Evolutionary conservation across 805 yeast genomes (phyloP).

Genomic region (Jamesozyma gamospora): DNA sequence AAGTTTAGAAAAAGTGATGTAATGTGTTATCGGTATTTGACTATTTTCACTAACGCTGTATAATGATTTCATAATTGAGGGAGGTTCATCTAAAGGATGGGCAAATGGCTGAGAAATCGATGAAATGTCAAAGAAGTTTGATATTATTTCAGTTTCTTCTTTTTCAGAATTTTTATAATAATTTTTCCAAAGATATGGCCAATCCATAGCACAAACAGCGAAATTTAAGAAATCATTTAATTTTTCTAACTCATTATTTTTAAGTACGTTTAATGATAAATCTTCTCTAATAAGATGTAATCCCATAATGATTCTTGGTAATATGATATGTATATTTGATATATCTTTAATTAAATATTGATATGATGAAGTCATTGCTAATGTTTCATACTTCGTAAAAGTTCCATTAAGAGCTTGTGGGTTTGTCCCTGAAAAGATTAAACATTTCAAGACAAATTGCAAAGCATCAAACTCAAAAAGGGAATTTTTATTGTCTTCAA

Average conservation of each 20-base stretch:
- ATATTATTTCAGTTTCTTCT: not conserved
- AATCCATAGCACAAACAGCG: slow-evolving; percentile 57
- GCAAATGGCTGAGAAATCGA: slow-evolving; percentile 7
- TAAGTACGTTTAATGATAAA: slow-evolving; percentile 44
- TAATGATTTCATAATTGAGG: slow-evolving; percentile 34
- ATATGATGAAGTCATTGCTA: slow-evolving; percentile 2
- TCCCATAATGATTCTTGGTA: slow-evolving; percentile 55
- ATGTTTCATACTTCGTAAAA: not conserved
- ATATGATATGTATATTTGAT: not conserved
- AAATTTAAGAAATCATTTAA: slow-evolving; percentile 52
- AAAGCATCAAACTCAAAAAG: slow-evolving; percentile 4
- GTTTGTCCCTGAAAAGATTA: not conserved
- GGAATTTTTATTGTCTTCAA: not conserved
- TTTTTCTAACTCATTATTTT: slow-evolving; percentile 27
- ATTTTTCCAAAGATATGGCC: slow-evolving; percentile 57
- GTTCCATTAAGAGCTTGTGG: not conserved
- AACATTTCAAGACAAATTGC: not conserved
- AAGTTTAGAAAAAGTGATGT: slow-evolving; percentile 55
- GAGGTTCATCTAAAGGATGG: slow-evolving; percentile 29
- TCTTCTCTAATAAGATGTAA: slow-evolving; percentile 78
- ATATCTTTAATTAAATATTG: slow-evolving; percentile 10
- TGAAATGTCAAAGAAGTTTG: not conserved
- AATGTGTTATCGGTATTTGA: slow-evolving; percentile 33
- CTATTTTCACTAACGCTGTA: slow-evolving; percentile 27
- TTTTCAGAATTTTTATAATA: slow-evolving; percentile 34